Base-by-base conservation (phyloP, 2,329 filamentous ascomycete genomes). In the Aspergillus calidoustus region DNA sequence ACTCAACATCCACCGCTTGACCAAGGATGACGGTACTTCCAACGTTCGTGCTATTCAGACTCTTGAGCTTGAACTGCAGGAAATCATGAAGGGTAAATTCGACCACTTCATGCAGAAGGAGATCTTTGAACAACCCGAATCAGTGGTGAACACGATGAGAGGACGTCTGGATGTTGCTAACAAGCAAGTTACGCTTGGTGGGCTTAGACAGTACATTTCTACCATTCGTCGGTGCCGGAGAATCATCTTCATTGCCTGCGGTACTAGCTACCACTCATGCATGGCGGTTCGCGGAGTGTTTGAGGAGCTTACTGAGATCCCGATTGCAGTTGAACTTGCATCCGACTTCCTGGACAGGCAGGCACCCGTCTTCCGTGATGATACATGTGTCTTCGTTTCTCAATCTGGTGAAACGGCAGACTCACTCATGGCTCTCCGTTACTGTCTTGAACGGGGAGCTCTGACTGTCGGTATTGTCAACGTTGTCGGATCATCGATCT, bases 101-200 rank as follows among this genome's bases (percentile, higher is more conserved):
- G 95, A 99, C 80, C 95, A 99, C 84, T 99, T 97, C 86, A 99
- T 99, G 95, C 95, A 99, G 80, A 99, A 99, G 88, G 95, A 99
- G 81, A 99, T 99, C 75, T 99, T 99, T 80, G 95, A 99, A 86
- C 95, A 99, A 85, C 95, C 95, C 75, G 95, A 99, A 83, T 99
- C 95, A 15, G 92, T 99, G 64, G 89, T 99, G 84, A 99, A 99
- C 87, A 97, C 95, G 69, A 99, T 99, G 95, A 92, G 95, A 88
- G 95, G 95, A 82, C 95, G 95, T 83, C 85, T 99, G 72, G 95
- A 99, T 80, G 85, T 91, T 63, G 90, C 88, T 72, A 96, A 97
- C 85, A 96, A 96, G 86, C 91, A 88, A 61, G 93, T 99, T 72
- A 98, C 94, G 9, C 89, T 99, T 28, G 95, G 95, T 85, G 95